These are phyloP conservation scores for Arthrobotrys sphaeroides DNA, from an alignment of 2,329 filamentous ascomycete genomes.

Conservation along the genomic window DNA sequence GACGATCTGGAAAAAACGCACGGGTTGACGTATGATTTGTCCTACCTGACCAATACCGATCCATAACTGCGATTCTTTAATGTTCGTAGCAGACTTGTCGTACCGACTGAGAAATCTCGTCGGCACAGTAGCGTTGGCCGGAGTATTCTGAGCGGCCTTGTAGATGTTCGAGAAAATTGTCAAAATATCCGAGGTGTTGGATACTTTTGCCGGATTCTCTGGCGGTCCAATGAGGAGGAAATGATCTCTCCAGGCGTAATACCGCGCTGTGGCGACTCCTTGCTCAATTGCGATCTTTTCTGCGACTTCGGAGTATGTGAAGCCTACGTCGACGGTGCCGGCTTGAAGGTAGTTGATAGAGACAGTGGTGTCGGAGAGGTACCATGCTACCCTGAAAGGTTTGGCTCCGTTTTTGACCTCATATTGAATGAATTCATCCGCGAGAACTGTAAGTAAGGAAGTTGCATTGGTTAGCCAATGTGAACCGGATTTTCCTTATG, in stretches of 20 bases:
- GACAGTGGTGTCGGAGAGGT: constrained; percentile 64
- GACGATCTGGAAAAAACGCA: too few species aligned
- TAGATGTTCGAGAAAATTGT: constrained; percentile 61
- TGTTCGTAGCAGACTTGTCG: constrained; percentile 66
- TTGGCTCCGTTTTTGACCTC: constrained; percentile 57
- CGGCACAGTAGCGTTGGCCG: constrained; percentile 59
- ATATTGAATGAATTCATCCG: constrained; percentile 61
- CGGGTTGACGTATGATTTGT: too few species aligned
- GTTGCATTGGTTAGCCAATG: too few species aligned
- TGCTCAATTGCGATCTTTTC: constrained; percentile 63
- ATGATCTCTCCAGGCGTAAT: constrained; percentile 65
- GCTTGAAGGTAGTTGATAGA: constrained; percentile 63
- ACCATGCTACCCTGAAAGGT: constrained; percentile 64
- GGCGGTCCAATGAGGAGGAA: constrained; percentile 63
- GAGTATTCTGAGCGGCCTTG: constrained; percentile 60
- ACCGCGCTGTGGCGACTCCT: constrained; percentile 60
- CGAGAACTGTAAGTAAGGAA: constrained; percentile 58
- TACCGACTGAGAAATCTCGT: constrained; percentile 63
- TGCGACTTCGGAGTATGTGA: constrained; percentile 63
- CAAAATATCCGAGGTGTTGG: constrained; percentile 60
- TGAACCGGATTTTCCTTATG: too few species aligned
- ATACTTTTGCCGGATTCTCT: constrained; percentile 57
- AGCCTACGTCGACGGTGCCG: constrained; percentile 63
- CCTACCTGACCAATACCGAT: constrained; percentile 63
- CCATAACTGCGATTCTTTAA: constrained; percentile 65